Percentiles rank a stretch among this genome's conserved stretches.
Conservation (phyloP, 345 rosid species). For the Ceriops decandra region DNA sequence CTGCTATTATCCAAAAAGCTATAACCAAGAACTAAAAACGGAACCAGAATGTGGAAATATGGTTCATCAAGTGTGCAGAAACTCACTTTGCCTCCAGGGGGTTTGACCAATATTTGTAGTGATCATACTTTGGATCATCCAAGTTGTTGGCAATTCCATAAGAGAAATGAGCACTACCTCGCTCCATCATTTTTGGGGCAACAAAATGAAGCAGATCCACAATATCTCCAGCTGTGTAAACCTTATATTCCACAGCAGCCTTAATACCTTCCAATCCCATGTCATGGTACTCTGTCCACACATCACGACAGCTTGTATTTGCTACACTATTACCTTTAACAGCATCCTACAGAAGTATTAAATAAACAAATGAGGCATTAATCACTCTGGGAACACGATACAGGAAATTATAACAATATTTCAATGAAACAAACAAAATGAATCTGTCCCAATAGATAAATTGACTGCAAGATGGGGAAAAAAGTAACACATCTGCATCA, state of each 20-base stretch:
- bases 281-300: constrained; percentile 95
- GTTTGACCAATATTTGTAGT: constrained; percentile 90
- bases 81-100: constrained; percentile 90
- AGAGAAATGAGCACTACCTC: constrained; percentile 83
- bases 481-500: too few species aligned
- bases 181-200: constrained; percentile 94
- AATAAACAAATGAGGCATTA: neutral
- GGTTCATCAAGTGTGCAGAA: constrained; percentile 1
- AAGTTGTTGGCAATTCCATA: constrained; percentile 90
- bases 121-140: constrained; percentile 75
- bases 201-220: constrained; percentile 71
- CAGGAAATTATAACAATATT: neutral
- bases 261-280: constrained; percentile 81
- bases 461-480: neutral
- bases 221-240: constrained; percentile 64
- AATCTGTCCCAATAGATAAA: neutral
- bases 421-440: constrained; percentile 1
- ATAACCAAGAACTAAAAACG: neutral
- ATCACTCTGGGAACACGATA: neutral
- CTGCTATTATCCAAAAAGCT: neutral
- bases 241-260: constrained; percentile 78
- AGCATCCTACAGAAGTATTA: constrained; percentile 54
- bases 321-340: constrained; percentile 61
- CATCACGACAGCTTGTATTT: constrained; percentile 70
- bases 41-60: neutral